Percentiles rank a stretch among this genome's conserved stretches.
Evolutionary conservation across 345 rosid species (phyloP).

Genomic region (Populus nigra): DNA sequence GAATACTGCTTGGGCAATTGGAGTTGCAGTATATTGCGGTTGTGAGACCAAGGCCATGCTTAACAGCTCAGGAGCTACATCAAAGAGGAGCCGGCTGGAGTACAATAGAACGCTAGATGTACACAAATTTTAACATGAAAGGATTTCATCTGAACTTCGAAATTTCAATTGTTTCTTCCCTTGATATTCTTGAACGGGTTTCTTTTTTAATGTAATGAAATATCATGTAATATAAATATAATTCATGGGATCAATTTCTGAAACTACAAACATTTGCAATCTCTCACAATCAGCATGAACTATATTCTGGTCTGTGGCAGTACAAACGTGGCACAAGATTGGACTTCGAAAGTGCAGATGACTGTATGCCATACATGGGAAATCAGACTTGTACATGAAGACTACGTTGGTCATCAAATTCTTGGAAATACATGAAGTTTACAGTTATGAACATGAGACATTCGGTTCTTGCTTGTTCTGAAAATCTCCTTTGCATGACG

Average conservation of each 20-base stretch:
- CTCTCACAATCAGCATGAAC: no score
- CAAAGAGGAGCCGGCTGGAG: neutral
- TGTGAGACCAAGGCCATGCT: slow-evolving; percentile 1
- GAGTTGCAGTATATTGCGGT: neutral
- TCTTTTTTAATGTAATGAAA: no score
- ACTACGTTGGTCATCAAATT: neutral
- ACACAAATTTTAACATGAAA: neutral
- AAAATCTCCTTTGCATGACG: slow-evolving; percentile 17
- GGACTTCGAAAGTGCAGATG: no score
- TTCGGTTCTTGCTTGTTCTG: neutral
- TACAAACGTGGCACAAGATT: no score
- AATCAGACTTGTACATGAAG: no score
- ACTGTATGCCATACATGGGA: no score
- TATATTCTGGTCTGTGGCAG: no score
- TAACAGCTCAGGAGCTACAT: neutral
- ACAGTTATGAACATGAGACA: neutral
- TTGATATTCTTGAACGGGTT: neutral
- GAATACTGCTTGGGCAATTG: neutral
- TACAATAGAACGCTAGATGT: neutral
- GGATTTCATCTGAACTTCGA: neutral
- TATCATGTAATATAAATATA: no score
- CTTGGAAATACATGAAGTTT: neutral
- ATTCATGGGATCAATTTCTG: no score
- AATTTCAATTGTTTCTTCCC: neutral
- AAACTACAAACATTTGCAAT: no score